Evolutionary conservation across 345 rosid species (phyloP), one percentile per base, ranked within the genome.

Genomic region (Ricinus communis): DNA sequence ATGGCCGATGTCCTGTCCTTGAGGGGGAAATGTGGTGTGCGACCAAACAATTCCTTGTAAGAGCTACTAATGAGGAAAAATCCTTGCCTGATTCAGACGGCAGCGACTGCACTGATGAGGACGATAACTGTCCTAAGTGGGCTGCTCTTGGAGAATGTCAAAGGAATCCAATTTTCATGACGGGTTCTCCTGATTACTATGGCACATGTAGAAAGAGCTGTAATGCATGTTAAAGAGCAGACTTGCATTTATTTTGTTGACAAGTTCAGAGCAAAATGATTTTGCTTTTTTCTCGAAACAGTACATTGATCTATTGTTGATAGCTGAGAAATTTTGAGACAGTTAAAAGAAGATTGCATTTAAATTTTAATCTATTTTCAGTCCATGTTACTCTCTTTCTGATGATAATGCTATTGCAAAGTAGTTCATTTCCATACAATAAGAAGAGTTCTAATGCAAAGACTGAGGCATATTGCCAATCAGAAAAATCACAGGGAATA

Each of bases 191-290:
- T 24, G 97, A 92, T 80, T 90, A 95, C 80, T 92, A 73, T 1
- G 97, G 99, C 43, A 86, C 97, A 0, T 95, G 97, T 76, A 85
- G 91, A 82, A 95, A 86, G 84, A 95, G 97, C 74, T 95, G 99
- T 64, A 79, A 84, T 31, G 87, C 83, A 36, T 87, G 97, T 76
- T 86, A 73, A 82, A 24, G 25, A 55, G 10, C 31, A 19, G 27
- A n/a, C 40, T 21, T 46, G 2, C 10, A 19, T 27, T 6, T 21
- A 38, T 68, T 24, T 58, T 25, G n/a, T 68, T 72, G 24, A 10
- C 54, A 43, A 25, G 25, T 41, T 36, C 71, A 30, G 62, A 0
- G 41, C 11, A 16, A 9, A 10, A 60, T 49, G 56, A 47, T 49
- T 24, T 15, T 51, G 7, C 1, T 49, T 21, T 60, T 50, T 33